Conservation (phyloP, 345 rosid species). For the Corchorus olitorius region DNA sequence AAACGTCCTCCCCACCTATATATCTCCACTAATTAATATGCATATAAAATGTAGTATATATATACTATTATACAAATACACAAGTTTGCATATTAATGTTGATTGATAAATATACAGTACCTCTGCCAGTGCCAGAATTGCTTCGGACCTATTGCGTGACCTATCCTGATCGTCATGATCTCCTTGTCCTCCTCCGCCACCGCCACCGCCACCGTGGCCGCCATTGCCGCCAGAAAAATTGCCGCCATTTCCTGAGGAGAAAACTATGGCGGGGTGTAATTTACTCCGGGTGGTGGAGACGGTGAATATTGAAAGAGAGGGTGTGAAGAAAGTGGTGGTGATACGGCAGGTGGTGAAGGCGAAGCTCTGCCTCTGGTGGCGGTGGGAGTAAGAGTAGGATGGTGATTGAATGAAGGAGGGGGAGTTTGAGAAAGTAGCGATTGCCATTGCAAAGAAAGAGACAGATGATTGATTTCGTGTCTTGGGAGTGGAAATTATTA, state of each 20-base stretch:
- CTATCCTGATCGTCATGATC: constrained; percentile 34
- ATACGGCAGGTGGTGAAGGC: constrained; percentile 17
- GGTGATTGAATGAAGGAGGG: constrained; percentile 24
- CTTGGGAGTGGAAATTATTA: no score
- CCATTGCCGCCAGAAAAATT: constrained; percentile 28
- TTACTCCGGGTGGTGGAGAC: constrained; percentile 6
- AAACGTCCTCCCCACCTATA: constrained; percentile 48
- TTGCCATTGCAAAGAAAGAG: constrained; percentile 31
- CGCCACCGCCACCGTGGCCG: constrained; percentile 17
- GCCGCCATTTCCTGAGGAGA: constrained; percentile 38
- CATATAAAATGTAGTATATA: not conserved
- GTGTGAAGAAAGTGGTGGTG: constrained; percentile 14
- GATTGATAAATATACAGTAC: constrained; percentile 14
- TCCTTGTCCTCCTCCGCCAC: constrained; percentile 16
- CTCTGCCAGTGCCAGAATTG: constrained; percentile 50
- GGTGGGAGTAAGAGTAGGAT: constrained; percentile 15
- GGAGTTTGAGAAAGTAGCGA: constrained; percentile 36
- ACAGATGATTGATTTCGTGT: not conserved
- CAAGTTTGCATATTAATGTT: not conserved
- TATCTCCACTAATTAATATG: not conserved
- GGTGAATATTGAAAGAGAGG: constrained; percentile 15
- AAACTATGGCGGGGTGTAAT: constrained; percentile 18
- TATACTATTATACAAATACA: not conserved
- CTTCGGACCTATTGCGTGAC: constrained; percentile 46
- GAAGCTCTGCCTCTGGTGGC: constrained; percentile 21